Conservation (phyloP, 352 stramenopile species). For the Bremia lactucae region DNA sequence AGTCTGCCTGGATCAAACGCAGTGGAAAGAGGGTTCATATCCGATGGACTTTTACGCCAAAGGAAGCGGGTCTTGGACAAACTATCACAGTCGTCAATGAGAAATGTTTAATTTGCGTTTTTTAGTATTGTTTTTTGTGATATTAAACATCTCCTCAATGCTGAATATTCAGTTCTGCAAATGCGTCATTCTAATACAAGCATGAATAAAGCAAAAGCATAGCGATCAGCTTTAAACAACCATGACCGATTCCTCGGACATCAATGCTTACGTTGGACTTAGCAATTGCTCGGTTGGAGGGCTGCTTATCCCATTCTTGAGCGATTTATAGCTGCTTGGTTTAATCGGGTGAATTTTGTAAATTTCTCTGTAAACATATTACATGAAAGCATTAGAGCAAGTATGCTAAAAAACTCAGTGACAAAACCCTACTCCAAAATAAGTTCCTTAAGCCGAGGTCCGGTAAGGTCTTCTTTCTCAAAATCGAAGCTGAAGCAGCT, state of each 20-base stretch:
- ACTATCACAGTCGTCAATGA: conserved; percentile 84
- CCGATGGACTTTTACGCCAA: conserved; percentile 99
- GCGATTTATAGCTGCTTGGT: conserved; percentile 14
- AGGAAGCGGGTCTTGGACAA: conserved; percentile 93
- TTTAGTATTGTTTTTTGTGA: conserved; percentile 8
- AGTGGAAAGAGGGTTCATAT: conserved; percentile 87
- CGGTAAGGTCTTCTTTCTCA: conserved; percentile 79
- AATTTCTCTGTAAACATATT: conserved; percentile 37
- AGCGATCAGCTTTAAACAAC: conserved; percentile 4
- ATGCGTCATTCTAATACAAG: conserved; percentile 12
- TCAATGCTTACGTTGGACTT: conserved; percentile 32
- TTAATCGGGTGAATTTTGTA: conserved; percentile 59
- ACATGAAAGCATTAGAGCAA: background rate
- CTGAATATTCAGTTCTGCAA: conserved; percentile 2
- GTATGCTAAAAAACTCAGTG: background rate
- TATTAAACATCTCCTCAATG: conserved; percentile 6
- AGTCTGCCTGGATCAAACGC: conserved; percentile 86
- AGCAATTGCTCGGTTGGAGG: conserved; percentile 31
- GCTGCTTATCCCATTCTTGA: conserved; percentile 9
- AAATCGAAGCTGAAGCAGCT: conserved; percentile 82
- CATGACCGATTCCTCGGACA: background rate
- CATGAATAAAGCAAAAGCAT: background rate
- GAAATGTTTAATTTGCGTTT: conserved; percentile 5
- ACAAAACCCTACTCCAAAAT: conserved; percentile 67
- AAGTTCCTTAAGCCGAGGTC: conserved; percentile 72